A percentile compares a stretch with the other conserved stretches of the same genome.
phyloP scores from a whole-genome alignment of 2,329 filamentous ascomycete genomes.

The Cladophialophora exuberans region DNA sequence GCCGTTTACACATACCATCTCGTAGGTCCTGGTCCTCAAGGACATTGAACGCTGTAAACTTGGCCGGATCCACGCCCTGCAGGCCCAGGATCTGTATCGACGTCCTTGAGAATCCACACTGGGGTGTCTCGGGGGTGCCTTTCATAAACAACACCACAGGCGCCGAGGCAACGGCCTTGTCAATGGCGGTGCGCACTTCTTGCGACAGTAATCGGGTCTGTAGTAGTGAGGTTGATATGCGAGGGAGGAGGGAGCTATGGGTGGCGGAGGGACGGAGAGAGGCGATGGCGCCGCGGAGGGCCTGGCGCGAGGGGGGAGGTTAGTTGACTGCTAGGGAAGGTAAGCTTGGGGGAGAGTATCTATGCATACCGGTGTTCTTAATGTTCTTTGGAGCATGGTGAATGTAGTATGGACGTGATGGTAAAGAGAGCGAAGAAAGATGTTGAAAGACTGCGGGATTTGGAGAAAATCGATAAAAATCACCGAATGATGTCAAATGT shows the following conservation, averaged over 20 bases:
- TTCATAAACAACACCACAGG: constrained; percentile 99
- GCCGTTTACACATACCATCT: constrained; percentile 68
- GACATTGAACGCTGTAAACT: constrained; percentile 98
- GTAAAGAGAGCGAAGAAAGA: background rate
- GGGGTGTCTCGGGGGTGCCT: constrained; percentile 91
- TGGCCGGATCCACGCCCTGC: constrained; percentile 91
- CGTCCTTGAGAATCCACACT: constrained; percentile 95
- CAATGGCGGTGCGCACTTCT: constrained; percentile 79
- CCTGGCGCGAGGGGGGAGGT: constrained; percentile 18
- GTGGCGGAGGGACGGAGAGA: constrained; percentile 33
- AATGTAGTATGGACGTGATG: background rate
- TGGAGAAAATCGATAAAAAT: constrained; percentile 19
- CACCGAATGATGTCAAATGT: constrained; percentile 26
- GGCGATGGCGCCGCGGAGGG: constrained; percentile 28
- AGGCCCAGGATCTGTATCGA: constrained; percentile 92
- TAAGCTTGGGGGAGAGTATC: background rate
- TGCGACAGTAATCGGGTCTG: constrained; percentile 69
- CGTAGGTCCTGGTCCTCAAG: constrained; percentile 87
- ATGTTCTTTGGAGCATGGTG: constrained; percentile 20
- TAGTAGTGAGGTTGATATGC: constrained; percentile 26
- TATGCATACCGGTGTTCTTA: constrained; percentile 24
- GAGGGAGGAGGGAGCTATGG: constrained; percentile 39
- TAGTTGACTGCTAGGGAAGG: background rate
- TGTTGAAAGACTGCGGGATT: background rate
- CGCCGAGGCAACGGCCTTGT: constrained; percentile 82